phyloP scores from a whole-genome alignment of 208 protist species.

The Borovskyia barvae region DNA sequence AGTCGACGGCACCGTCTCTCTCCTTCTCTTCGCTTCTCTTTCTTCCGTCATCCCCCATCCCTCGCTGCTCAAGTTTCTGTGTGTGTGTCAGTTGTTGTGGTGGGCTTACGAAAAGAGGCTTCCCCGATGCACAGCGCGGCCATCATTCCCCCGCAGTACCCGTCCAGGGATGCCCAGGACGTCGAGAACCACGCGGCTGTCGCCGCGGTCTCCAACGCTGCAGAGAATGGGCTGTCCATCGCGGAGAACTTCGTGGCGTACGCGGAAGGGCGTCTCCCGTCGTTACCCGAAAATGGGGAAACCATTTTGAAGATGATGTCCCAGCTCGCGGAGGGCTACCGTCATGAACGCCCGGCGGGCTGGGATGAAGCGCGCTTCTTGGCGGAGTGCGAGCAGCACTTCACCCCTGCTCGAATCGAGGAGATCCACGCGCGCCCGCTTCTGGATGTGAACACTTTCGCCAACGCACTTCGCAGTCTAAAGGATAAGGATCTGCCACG shows the following conservation, averaged over 20 bases:
- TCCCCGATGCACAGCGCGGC: slow-evolving; percentile 1
- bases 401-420: slow-evolving; percentile 41
- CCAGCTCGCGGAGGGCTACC: slow-evolving; percentile 54
- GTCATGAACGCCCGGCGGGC: slow-evolving; percentile 60
- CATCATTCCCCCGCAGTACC: slow-evolving; percentile 59
- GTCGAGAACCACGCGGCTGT: slow-evolving; percentile 59
- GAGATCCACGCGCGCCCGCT: slow-evolving; percentile 39
- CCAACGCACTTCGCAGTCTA: slow-evolving; percentile 41
- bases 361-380: slow-evolving; percentile 72
- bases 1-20: not conserved
- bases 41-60: not conserved
- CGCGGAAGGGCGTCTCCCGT: slow-evolving; percentile 59
- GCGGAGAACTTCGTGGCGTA: slow-evolving; percentile 74
- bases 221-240: slow-evolving; percentile 63
- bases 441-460: slow-evolving; percentile 43
- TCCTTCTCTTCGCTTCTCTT: not conserved
- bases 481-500: slow-evolving; percentile 44
- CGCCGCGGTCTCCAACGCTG: slow-evolving; percentile 45
- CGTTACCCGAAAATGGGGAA: slow-evolving; percentile 39
- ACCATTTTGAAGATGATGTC: slow-evolving; percentile 24
- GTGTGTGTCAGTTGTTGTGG: too few relatives aligned
- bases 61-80: too few relatives aligned
- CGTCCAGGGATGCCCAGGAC: slow-evolving; percentile 53
- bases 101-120: too few relatives aligned
- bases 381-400: slow-evolving; percentile 56